Evolutionary conservation across 441 rosid species (phyloP), one percentile per base, ranked within the genome.

Genomic region (Gossypium lobatum): DNA sequence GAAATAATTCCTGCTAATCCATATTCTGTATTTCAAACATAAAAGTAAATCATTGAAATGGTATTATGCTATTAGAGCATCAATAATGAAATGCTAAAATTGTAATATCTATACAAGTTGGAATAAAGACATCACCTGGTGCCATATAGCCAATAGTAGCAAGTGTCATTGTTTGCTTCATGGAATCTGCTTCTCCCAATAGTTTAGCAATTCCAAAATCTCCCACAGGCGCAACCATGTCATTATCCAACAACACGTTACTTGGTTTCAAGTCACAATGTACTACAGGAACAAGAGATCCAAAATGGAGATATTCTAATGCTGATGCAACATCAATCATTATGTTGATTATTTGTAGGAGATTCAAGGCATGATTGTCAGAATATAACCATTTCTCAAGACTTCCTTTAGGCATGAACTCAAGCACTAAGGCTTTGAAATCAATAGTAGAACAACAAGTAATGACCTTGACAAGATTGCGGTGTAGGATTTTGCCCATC

Each of bases 331-430:
- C 37, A 25, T 59, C 63, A 5, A 59, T 25, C 16, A 26, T 5
- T 59, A 59, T 58, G 62, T 58, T 17, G 57, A 52, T 52, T 16
- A 9, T 5, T 52, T 52, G 57, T 17, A 52, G 57, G 57, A 52
- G 16, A 17, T 52, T 18, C 57, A 52, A 52, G 18, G 20, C 3
- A 52, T 52, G 20, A 7, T 52, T 52, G 2, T 16, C 8, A 17
- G 57, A 52, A 52, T 52, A 52, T 16, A 79, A 26, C 64, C 64
- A 75, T 1, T 75, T 66, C 8, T 75, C 82, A 0, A 79, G 45
- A 64, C 76, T 75, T 6, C 76, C 76, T 17, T 75, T 79, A n/a
- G 76, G 71, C 73, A 75, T 60, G 20, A 52, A 52, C 17, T 52
- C 57, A 16, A 52, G 21, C 10, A 52, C 57, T 17, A 52, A 16